A percentile compares a stretch with the other conserved stretches of the same genome.
phyloP scores from a whole-genome alignment of 2,329 filamentous ascomycete species.

The Ilyonectria destructans region DNA sequence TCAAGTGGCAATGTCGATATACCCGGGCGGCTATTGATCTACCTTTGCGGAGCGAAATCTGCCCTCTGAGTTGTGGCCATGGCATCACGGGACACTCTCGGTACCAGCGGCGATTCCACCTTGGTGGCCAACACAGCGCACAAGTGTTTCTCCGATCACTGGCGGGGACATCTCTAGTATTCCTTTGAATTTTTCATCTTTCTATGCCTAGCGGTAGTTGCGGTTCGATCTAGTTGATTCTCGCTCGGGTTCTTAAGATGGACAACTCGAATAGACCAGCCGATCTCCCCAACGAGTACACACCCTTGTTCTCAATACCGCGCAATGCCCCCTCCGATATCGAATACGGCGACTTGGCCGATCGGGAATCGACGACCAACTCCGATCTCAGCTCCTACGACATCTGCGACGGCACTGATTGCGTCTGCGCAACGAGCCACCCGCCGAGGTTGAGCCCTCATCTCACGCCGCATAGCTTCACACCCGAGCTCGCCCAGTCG shows the following conservation, averaged over 20 bases:
- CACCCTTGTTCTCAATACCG: background rate
- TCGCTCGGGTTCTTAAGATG: background rate
- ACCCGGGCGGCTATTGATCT: background rate
- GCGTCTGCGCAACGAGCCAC: background rate
- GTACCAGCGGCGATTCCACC: background rate
- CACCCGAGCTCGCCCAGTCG: background rate
- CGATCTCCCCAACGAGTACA: background rate
- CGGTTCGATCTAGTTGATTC: no score
- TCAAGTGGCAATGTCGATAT: background rate
- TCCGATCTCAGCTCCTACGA: slow-evolving; percentile 1
- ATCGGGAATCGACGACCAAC: background rate
- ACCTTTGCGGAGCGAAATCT: background rate
- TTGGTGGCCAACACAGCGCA: background rate
- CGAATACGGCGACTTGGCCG: background rate
- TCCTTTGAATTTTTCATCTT: no score
- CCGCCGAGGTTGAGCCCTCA: background rate
- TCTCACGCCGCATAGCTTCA: background rate
- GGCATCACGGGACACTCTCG: background rate
- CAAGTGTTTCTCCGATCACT: no score
- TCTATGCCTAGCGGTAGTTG: no score
- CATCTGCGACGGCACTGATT: background rate
- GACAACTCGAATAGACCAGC: background rate
- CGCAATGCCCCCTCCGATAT: background rate
- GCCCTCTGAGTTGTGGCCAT: background rate
- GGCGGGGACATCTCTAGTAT: no score